Evolutionary conservation across 2,329 filamentous ascomycete species (phyloP), one percentile per base, ranked within the genome.

Genomic region (Penicillium sp.): DNA sequence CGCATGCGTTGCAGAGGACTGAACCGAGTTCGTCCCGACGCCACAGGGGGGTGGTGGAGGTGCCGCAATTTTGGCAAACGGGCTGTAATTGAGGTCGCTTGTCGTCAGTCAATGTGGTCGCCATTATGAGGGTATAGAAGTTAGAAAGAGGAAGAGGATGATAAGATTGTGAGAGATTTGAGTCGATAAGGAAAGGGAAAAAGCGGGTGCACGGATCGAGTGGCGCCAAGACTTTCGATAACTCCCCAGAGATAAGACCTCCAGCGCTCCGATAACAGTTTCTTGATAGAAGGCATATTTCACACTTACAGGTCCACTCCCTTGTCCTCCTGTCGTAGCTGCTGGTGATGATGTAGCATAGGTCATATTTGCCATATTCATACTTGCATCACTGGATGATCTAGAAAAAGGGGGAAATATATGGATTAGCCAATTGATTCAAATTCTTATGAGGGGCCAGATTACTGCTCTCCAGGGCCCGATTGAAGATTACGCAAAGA

Each of bases 1-100:
- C 94, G 77, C 94, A 99, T 69, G 94, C 94, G 78, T 99, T 99
- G 86, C 94, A 99, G 50, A 99, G 88, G 36, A 99, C 93, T 0
- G 91, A 89, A 64, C 94, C 94, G 68, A 88, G 86, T 79, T 99
- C 94, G 82, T 99, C 94, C 79, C 94, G 88, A 68, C 94, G 90
- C 94, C 94, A 99, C 72, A 99, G 80, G 40, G 94, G 94, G 43
- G 94, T 99, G 50, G 92, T 97, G 40, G 91, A 96, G 42, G 94
- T 99, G 62, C 86, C 85, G 78, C 94, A 99, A 75, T 99, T 99
- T 75, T 96, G 90, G 76, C 94, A 99, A 64, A 92, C 90, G 62
- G 93, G 92, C 91, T 97, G 88, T 79, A 86, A 82, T 79, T 85
- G 81, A 75, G 84, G 75, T 64, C 82, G 71, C 65, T 74, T 75